Evolutionary conservation across 2,329 filamentous ascomycete species (phyloP), one percentile per base, ranked within the genome.

Genomic region (Malbranchea cinnamomea): DNA sequence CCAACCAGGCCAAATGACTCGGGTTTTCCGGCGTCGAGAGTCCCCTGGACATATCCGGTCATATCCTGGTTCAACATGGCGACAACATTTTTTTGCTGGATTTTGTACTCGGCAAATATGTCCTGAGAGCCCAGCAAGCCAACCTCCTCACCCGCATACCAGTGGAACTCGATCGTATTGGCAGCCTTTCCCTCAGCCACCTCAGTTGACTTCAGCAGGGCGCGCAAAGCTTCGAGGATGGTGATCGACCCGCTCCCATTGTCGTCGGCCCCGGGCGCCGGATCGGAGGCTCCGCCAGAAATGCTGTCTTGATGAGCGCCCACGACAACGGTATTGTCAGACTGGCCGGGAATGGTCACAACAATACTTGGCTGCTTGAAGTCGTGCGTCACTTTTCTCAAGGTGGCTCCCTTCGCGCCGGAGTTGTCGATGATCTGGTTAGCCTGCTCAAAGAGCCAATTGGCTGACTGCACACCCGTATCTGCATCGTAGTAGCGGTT

Each of bases 1-100:
- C 80, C 84, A 46, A 95, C 92, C 30, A 95, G 81, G 24, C 87
- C 87, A 2, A 95, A 80, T 26, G 74, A 78, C 63, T 94, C 87
- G 4, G 74, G 68, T 54, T 81, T 67, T 35, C 84, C 84, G 3
- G 81, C 77, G 41, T 89, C 79, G 12, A 89, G 59, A 0, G 84
- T 92, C 46, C 75, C 76, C 51, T 85, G 73, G 4, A 84, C 69
- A 51, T 78, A 94, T 11, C 87, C 87, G 2, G 83, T 92, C 87
- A 95, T 95, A 56, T 95, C 87, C 57, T 95, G 87, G 61, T 95
- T 87, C 32, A 95, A 70, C 89, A 95, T 95, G 19, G 87, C 87
- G 60, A 87, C 91, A 53, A 95, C 68, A 41, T 87, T 74, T 15
- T 76, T 70, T 18, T 68, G 67, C 13, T 69, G 57, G 50, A 75